Evolutionary conservation across 805 yeast species (phyloP).

Genomic region (Wickerhamomyces strasburgensis): DNA sequence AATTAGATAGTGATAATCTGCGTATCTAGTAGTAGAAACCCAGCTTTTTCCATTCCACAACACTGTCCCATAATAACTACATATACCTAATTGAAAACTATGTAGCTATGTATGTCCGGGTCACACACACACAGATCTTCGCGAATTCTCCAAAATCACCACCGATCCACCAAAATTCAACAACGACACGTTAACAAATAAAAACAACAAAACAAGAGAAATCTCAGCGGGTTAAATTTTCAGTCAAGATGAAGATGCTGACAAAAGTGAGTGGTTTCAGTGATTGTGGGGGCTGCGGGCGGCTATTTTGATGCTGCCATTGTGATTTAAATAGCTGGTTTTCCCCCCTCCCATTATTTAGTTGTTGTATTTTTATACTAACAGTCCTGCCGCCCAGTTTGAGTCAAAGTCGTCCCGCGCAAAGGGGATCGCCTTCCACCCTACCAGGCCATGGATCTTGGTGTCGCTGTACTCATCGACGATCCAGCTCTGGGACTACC

Average conservation of each 20-base stretch:
- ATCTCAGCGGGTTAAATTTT: too few species aligned
- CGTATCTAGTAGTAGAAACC: too few species aligned
- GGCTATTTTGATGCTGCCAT: not conserved
- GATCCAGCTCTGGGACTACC: slow-evolving; percentile 98
- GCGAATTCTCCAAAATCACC: slow-evolving; percentile 9
- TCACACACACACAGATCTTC: not conserved
- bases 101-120: not conserved
- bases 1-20: too few species aligned
- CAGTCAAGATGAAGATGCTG: slow-evolving; percentile 71
- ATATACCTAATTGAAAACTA: too few species aligned
- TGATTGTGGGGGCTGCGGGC: not conserved
- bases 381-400: slow-evolving; percentile 45
- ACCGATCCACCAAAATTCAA: slow-evolving; percentile 8
- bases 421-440: slow-evolving; percentile 96
- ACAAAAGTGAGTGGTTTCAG: slow-evolving; percentile 47
- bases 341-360: not conserved
- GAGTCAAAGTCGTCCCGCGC: slow-evolving; percentile 98
- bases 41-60: too few species aligned
- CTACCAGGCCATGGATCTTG: slow-evolving; percentile 91
- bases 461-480: slow-evolving; percentile 96
- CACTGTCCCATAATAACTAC: too few species aligned
- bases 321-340: not conserved
- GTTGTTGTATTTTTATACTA: slow-evolving; percentile 8
- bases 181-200: slow-evolving; percentile 1
- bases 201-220: not conserved